Evolutionary conservation across 1,139 yeast genomes (phyloP).

Genomic region (Candida buenavistaensis): DNA sequence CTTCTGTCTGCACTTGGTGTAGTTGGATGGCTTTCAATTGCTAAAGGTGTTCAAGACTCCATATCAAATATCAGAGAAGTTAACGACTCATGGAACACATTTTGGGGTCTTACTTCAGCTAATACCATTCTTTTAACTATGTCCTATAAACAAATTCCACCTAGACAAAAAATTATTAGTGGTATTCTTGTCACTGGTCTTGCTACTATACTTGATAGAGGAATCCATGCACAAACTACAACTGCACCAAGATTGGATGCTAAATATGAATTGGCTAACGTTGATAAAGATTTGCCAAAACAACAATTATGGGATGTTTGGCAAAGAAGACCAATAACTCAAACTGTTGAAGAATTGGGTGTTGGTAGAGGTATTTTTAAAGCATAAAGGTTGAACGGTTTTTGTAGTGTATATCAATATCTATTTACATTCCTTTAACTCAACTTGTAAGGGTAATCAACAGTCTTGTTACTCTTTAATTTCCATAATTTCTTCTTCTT

Average conservation of each 20-base stretch:
- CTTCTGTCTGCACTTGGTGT: slow-evolving; percentile 41
- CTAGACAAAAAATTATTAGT: slow-evolving; percentile 42
- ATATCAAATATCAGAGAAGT: slow-evolving; percentile 47
- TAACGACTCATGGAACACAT: slow-evolving; percentile 52
- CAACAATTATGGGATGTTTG: slow-evolving; percentile 84
- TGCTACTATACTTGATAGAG: slow-evolving; percentile 42
- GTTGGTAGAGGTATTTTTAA: slow-evolving; percentile 57
- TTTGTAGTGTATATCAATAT: slow-evolving; percentile 5
- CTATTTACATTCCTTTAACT: slow-evolving; percentile 1
- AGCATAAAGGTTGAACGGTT: slow-evolving; percentile 17
- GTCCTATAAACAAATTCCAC: slow-evolving; percentile 44
- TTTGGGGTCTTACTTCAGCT: slow-evolving; percentile 47
- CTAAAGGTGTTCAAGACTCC: slow-evolving; percentile 31
- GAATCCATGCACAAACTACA: slow-evolving; percentile 45
- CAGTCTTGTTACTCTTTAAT: slow-evolving; percentile 35
- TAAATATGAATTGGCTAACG: slow-evolving; percentile 36
- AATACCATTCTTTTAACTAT: slow-evolving; percentile 42
- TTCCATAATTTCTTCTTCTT: slow-evolving; percentile 91
- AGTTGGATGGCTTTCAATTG: slow-evolving; percentile 43
- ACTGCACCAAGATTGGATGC: slow-evolving; percentile 41
- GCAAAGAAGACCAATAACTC: slow-evolving; percentile 80
- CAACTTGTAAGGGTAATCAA: slow-evolving; percentile 14
- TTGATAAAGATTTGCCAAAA: slow-evolving; percentile 38
- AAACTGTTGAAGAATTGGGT: slow-evolving; percentile 77
- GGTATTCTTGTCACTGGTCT: slow-evolving; percentile 43